Evolutionary conservation across 23 red algal genomes (phyloP), one percentile per base, ranked within the genome.

Genomic region (Gracilaria caudata): DNA sequence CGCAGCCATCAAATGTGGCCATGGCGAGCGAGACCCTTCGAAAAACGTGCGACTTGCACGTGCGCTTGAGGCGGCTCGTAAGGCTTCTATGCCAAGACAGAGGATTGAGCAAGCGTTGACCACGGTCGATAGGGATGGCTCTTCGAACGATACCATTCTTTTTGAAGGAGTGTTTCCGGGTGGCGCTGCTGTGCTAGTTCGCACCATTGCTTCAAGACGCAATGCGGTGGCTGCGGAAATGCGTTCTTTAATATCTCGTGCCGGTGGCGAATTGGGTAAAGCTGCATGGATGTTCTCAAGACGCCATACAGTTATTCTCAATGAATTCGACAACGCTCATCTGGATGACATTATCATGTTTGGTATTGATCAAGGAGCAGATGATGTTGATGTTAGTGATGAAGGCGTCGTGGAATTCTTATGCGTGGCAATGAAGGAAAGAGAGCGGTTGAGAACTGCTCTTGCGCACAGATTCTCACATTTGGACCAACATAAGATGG

Each of bases 1-100:
- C 26, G 80, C 90, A 30, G 80, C 90, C 32, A 66, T 93, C 20
- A 75, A 78, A 29, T 47, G 36, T 25, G 46, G 25, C 19, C 49
- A 68, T 36, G 80, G 90, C 17, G 81, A 71, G 45, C 56, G 55
- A 17, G 72, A 93, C 33, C 80, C 90, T 24, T 40, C 46, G 28
- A 63, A 43, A 34, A 93, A 93, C 55, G 40, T 73, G 21, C 64
- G 81, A 28, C 90, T 93, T 19, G 90, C 90, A 5, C 77, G 71
- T 45, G 90, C 90, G 0, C 41, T 93, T 9, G 81, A 93, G 51
- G 73, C 68, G 39, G 90, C 90, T 1, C 90, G 90, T 2, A 45
- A 60, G 41, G 81, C 76, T 64, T 46, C 47, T 5, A 93, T 86
- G 90, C 80, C 90, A 17, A 93, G 79, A 37, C 77, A 85, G 38